These are phyloP conservation scores for Petasospora rhodanensis DNA, from an alignment of 1,139 yeast species.

Conservation along the genomic window DNA sequence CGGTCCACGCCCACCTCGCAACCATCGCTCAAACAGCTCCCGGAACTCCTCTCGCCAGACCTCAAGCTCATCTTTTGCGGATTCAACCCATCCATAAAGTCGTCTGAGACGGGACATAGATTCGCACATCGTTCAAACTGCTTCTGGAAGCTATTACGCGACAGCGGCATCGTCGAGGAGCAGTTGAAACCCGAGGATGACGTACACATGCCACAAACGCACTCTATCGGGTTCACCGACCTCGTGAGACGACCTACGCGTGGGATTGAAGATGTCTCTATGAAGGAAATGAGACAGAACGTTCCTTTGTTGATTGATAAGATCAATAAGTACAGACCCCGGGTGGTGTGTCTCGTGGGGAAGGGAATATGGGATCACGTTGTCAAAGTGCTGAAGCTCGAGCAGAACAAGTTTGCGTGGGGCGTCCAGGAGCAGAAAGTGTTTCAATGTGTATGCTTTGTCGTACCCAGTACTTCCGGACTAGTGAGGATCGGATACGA, in stretches of 20 bases:
- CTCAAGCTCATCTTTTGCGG: constrained; percentile 57
- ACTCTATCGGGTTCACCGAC: constrained; percentile 67
- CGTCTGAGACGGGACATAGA: constrained; percentile 62
- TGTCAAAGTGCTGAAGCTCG: constrained; percentile 28
- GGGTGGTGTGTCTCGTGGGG: constrained; percentile 57
- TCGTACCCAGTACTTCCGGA: constrained; percentile 75
- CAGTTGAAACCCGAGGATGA: constrained; percentile 38
- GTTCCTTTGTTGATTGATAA: constrained; percentile 51
- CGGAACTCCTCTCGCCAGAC: constrained; percentile 19
- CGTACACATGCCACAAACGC: constrained; percentile 36
- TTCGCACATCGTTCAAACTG: constrained; percentile 69
- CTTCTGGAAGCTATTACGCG: constrained; percentile 65
- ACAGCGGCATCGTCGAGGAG: constrained; percentile 41
- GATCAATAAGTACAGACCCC: constrained; percentile 36
- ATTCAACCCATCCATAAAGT: constrained; percentile 67
- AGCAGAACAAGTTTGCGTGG: constrained; percentile 37
- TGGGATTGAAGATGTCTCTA: constrained; percentile 51
- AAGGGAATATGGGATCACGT: constrained; percentile 77
- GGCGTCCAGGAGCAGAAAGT: constrained; percentile 40
- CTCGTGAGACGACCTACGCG: constrained; percentile 62
- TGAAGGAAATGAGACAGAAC: constrained; percentile 49
- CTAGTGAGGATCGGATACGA: constrained; percentile 46
- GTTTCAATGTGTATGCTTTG: constrained; percentile 37
- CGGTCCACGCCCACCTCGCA: too few species aligned
- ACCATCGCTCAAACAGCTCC: too few species aligned